Percentiles rank a stretch among this genome's conserved stretches.
These are phyloP conservation scores for Lactifluus pinguis DNA, from an alignment of 768 basidiomycete species.

Conservation along the genomic window DNA sequence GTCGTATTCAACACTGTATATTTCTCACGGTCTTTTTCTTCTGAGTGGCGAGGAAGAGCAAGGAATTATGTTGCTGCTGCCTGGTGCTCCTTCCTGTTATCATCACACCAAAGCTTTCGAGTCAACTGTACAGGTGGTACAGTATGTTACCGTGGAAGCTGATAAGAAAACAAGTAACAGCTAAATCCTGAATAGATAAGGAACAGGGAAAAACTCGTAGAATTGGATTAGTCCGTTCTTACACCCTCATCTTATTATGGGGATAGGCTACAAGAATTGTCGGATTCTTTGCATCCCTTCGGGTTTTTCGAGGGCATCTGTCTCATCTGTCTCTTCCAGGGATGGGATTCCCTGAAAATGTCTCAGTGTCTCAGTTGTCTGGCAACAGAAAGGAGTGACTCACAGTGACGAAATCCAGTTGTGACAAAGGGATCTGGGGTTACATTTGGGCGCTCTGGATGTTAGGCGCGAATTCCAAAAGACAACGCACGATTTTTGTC, in stretches of 20 bases:
- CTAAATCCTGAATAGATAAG: too few relatives aligned
- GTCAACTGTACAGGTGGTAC: not conserved
- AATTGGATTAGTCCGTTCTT: not conserved
- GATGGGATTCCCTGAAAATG: slow-evolving; percentile 11
- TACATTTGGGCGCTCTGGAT: not conserved
- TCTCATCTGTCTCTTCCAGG: slow-evolving; percentile 16
- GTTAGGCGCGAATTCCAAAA: not conserved
- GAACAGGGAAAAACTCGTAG: not conserved
- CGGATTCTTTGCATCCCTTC: not conserved
- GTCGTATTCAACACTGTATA: too few relatives aligned
- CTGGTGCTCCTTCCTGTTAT: not conserved
- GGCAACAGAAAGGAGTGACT: not conserved
- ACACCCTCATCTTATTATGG: too few relatives aligned
- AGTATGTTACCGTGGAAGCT: not conserved
- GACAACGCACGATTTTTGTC: slow-evolving; percentile 16
- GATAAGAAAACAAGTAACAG: too few relatives aligned
- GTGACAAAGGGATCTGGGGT: not conserved
- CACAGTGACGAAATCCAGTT: slow-evolving; percentile 17
- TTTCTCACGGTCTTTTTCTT: too few relatives aligned
- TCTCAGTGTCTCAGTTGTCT: not conserved
- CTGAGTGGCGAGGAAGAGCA: not conserved
- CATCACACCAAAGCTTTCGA: not conserved
- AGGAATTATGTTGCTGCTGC: not conserved
- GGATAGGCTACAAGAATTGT: slow-evolving; percentile 1
- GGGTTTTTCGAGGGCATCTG: not conserved